phyloP scores from a whole-genome alignment of 2,329 filamentous ascomycete species.

The Meredithiella fracta region DNA sequence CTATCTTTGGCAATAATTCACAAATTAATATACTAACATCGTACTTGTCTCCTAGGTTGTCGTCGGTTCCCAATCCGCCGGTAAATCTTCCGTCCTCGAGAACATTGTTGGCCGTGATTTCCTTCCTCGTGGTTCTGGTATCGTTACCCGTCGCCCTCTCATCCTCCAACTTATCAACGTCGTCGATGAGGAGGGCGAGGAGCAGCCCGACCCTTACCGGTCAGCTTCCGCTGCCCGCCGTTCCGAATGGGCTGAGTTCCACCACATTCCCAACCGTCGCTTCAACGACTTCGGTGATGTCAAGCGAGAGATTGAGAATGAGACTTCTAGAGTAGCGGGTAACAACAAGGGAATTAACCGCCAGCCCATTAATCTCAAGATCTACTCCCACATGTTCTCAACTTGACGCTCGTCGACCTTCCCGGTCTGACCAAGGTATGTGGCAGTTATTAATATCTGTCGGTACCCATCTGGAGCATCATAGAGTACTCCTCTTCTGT shows the following conservation, averaged over 20 bases:
- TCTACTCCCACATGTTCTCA: slow-evolving; percentile 96
- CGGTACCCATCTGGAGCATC: neutral
- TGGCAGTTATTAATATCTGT: neutral
- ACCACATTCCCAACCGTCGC: slow-evolving; percentile 76
- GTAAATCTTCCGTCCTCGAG: slow-evolving; percentile 95
- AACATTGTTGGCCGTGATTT: slow-evolving; percentile 98
- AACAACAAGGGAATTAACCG: slow-evolving; percentile 98
- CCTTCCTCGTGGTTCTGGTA: slow-evolving; percentile 85
- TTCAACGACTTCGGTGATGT: slow-evolving; percentile 89
- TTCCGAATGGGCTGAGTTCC: slow-evolving; percentile 82
- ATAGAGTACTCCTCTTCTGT: neutral
- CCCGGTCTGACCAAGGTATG: slow-evolving; percentile 83
- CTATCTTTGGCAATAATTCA: neutral
- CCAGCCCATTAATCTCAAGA: slow-evolving; percentile 94
- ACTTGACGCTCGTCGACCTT: slow-evolving; percentile 87
- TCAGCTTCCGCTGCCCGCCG: slow-evolving; percentile 53
- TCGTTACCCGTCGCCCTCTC: slow-evolving; percentile 83
- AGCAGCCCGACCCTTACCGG: slow-evolving; percentile 58
- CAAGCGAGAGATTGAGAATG: slow-evolving; percentile 90
- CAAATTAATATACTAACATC: slow-evolving; percentile 10
- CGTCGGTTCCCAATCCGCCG: slow-evolving; percentile 93
- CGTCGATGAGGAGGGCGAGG: slow-evolving; percentile 53
- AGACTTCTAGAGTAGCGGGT: slow-evolving; percentile 79
- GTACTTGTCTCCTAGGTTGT: slow-evolving; percentile 52
- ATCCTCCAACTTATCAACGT: slow-evolving; percentile 98